Conservation (phyloP, 352 stramenopile genomes). For the Globisporangium canariense region DNA sequence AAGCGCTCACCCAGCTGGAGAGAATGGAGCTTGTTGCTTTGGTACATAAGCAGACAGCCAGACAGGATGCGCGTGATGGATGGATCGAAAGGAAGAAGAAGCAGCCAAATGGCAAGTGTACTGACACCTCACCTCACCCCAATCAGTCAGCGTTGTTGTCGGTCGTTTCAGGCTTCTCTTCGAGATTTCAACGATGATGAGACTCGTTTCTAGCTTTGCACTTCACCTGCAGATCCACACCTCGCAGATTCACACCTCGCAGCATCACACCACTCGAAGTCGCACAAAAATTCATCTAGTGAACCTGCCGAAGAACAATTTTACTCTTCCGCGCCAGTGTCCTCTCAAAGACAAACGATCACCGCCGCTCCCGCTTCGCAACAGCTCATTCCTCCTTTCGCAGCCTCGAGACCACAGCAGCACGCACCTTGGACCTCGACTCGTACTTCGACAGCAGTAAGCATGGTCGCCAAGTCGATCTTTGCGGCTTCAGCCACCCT, state of each 20-base stretch:
- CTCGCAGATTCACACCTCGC: background rate
- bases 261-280: background rate
- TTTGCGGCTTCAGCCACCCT: background rate
- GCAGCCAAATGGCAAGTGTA: too few relatives aligned
- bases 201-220: background rate
- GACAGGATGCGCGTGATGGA: too few relatives aligned
- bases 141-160: too few relatives aligned
- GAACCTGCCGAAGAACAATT: too few relatives aligned
- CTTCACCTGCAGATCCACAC: too few relatives aligned
- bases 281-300: too few relatives aligned
- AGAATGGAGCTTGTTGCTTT: too few relatives aligned
- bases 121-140: too few relatives aligned
- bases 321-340: too few relatives aligned
- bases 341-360: background rate
- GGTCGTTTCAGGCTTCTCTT: background rate
- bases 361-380: background rate
- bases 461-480: conserved; percentile 13
- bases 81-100: too few relatives aligned
- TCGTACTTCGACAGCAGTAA: background rate
- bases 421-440: background rate
- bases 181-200: background rate
- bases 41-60: too few relatives aligned
- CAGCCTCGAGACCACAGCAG: background rate
- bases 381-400: conserved; percentile 3
- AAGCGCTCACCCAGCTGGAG: too few relatives aligned